Percentiles rank a stretch among this genome's conserved stretches.
Conservation (phyloP, 306 rosid genomes). For the Glycyrrhiza uralensis region DNA sequence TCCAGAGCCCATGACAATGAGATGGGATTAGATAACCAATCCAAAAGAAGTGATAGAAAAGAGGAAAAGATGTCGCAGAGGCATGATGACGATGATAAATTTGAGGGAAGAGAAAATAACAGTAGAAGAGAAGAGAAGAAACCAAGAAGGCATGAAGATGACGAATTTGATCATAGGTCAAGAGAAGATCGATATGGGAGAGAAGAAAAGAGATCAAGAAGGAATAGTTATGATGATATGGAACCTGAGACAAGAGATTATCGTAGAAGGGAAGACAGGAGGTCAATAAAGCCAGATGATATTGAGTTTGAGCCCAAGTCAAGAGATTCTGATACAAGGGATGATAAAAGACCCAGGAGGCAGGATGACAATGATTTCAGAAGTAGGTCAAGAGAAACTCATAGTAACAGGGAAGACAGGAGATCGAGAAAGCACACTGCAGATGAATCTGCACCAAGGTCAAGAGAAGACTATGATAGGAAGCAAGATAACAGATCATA, state of each 20-base stretch:
- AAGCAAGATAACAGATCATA: slow-evolving; percentile 42
- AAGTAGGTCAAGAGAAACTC: slow-evolving; percentile 46
- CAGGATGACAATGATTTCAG: slow-evolving; percentile 41
- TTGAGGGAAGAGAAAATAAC: slow-evolving; percentile 40
- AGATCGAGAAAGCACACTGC: slow-evolving; percentile 35
- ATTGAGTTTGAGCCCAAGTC: slow-evolving; percentile 40
- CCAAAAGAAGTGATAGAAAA: slow-evolving; percentile 38
- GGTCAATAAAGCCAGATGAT: slow-evolving; percentile 38
- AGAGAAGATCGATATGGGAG: slow-evolving; percentile 47
- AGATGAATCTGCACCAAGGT: slow-evolving; percentile 43
- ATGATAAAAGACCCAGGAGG: slow-evolving; percentile 42
- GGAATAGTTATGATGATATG: slow-evolving; percentile 22
- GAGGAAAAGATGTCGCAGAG: slow-evolving; percentile 37
- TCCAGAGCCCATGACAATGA: slow-evolving; percentile 32
- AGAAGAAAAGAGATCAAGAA: slow-evolving; percentile 47
- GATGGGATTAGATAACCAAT: slow-evolving; percentile 30
- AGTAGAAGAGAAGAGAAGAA: slow-evolving; percentile 46
- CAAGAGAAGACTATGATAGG: slow-evolving; percentile 52
- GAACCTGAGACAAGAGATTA: slow-evolving; percentile 40
- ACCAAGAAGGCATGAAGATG: slow-evolving; percentile 35
- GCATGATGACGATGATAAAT: slow-evolving; percentile 24
- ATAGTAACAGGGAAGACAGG: slow-evolving; percentile 42
- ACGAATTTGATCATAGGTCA: slow-evolving; percentile 33
- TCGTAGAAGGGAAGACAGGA: slow-evolving; percentile 47
- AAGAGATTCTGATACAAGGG: slow-evolving; percentile 46